Conservation (phyloP, 1,139 yeast genomes). For the Candida tunisiensis region DNA sequence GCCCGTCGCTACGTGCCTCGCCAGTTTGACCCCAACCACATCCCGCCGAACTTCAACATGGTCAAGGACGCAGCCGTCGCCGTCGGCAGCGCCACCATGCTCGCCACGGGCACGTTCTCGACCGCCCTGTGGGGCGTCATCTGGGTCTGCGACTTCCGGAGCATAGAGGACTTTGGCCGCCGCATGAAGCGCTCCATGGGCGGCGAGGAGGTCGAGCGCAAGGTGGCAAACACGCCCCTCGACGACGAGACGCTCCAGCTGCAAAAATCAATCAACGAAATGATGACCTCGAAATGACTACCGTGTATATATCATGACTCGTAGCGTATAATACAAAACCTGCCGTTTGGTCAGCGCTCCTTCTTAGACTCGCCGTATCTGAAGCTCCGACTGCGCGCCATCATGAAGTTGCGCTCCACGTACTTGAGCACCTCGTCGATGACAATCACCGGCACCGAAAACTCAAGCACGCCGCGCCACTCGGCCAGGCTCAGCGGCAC, state of each 20-base stretch:
- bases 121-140: slow-evolving; percentile 62
- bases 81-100: slow-evolving; percentile 60
- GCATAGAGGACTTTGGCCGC: slow-evolving; percentile 7
- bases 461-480: no score
- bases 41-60: slow-evolving; percentile 68
- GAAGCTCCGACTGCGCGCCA: no score
- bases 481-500: no score
- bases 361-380: no score
- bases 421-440: no score
- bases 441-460: no score
- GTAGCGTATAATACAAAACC: no score
- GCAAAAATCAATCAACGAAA: no score
- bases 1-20: slow-evolving; percentile 61
- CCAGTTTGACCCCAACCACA: slow-evolving; percentile 71
- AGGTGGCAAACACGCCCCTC: background rate
- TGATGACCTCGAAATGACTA: no score
- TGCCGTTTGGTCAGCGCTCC: no score
- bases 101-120: slow-evolving; percentile 57
- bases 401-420: no score
- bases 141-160: slow-evolving; percentile 27
- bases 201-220: background rate
- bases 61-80: slow-evolving; percentile 80
- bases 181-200: slow-evolving; percentile 2
- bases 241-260: background rate
- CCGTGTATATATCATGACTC: no score